Evolutionary conservation across 176 grass and related monocot genomes (phyloP).

Genomic region (Lolium perenne): DNA sequence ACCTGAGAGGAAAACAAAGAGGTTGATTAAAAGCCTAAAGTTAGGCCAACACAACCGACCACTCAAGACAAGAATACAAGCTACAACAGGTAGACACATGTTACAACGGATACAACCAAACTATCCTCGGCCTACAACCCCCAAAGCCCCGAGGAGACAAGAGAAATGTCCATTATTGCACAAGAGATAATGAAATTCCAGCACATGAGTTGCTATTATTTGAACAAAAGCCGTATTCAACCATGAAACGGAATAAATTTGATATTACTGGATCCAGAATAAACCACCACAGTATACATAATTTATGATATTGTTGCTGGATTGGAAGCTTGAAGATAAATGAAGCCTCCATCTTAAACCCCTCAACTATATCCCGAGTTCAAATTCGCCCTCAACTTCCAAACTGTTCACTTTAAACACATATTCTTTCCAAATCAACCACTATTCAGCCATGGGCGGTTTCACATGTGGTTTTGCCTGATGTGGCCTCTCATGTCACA

Average conservation of each 20-base stretch:
- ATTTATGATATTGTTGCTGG: neutral
- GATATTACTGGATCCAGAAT: neutral
- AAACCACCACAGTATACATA: neutral
- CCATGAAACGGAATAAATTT: neutral
- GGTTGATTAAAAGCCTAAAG: no score
- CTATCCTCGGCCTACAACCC: no score
- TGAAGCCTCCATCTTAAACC: neutral
- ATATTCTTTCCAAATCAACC: neutral
- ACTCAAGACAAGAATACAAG: no score
- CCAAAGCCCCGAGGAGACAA: no score
- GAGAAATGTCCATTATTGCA: neutral
- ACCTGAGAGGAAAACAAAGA: neutral
- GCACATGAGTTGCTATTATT: neutral
- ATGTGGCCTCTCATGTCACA: neutral
- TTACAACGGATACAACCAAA: no score
- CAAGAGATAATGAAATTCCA: constrained; percentile 15
- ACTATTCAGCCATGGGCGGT: neutral
- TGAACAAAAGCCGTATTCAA: neutral
- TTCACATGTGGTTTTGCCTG: neutral
- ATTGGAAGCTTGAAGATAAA: constrained; percentile 5
- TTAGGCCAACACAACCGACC: no score
- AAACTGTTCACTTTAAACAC: neutral
- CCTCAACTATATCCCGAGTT: neutral
- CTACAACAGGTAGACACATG: no score
- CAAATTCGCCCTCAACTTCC: neutral